phyloP scores from a whole-genome alignment of 202 grass and related monocot species.

The Setaria italica region DNA sequence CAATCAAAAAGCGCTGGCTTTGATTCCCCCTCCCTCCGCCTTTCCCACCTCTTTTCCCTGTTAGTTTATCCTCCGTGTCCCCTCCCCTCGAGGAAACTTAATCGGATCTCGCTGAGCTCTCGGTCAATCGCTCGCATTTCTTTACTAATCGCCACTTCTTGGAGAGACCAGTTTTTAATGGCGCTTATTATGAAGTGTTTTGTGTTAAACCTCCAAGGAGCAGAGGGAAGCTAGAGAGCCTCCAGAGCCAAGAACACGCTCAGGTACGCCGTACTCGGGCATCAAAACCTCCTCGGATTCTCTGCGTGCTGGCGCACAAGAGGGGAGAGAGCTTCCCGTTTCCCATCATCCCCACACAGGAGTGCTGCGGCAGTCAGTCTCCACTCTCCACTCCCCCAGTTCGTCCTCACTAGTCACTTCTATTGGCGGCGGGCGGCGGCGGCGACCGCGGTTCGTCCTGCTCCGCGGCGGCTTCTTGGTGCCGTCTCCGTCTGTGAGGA shows the following conservation, averaged over 20 bases:
- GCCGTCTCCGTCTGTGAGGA: not conserved
- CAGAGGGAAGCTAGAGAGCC: conserved; percentile 35
- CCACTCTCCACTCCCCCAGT: not conserved
- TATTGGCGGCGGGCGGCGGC: conserved; percentile 14
- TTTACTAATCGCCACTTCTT: conserved; percentile 38
- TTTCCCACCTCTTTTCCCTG: conserved; percentile 35
- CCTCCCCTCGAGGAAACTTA: conserved; percentile 26
- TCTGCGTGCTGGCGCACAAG: conserved; percentile 5
- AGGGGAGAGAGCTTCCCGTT: conserved; percentile 8
- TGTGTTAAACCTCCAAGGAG: conserved; percentile 42
- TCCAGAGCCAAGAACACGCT: conserved; percentile 32
- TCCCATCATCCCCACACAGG: conserved; percentile 20
- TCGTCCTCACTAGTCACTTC: not conserved
- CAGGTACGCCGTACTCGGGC: not conserved
- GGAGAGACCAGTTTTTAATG: conserved; percentile 27
- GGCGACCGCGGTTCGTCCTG: not conserved
- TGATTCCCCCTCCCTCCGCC: conserved; percentile 23
- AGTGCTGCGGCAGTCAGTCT: conserved; percentile 2
- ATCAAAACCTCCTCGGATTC: conserved; percentile 46
- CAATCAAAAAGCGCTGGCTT: conserved; percentile 18
- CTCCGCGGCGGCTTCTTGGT: not conserved
- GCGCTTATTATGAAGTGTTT: conserved; percentile 25
- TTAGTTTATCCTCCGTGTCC: conserved; percentile 43
- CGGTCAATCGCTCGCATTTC: conserved; percentile 39
- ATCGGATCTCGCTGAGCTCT: conserved; percentile 45